These are phyloP conservation scores for Sisymbrium irio DNA, from an alignment of 345 rosid genomes.

Conservation along the genomic window DNA sequence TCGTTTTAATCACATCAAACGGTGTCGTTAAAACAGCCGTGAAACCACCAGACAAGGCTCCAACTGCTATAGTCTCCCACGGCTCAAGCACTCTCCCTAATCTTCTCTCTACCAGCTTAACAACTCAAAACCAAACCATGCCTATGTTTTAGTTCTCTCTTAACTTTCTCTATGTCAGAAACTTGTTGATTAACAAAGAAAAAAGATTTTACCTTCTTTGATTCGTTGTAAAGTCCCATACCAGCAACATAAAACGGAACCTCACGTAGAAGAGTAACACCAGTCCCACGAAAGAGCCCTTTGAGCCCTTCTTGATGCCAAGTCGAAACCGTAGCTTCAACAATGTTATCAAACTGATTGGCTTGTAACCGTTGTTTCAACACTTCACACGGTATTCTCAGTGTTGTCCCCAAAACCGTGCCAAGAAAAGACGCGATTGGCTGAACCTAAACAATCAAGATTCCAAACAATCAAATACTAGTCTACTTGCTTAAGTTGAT, in stretches of 20 bases:
- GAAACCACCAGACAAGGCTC: conserved; percentile 89
- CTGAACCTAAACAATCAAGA: conserved; percentile 56
- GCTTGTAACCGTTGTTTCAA: conserved; percentile 97
- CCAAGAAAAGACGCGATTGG: conserved; percentile 81
- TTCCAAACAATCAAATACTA: neutral
- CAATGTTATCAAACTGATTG: conserved; percentile 74
- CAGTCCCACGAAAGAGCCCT: conserved; percentile 92
- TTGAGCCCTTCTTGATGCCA: conserved; percentile 84
- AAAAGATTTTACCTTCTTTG: conserved; percentile 60
- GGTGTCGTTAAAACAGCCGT: conserved; percentile 85
- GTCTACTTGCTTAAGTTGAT: neutral
- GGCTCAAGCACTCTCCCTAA: conserved; percentile 78
- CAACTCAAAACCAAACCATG: neutral
- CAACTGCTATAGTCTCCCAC: conserved; percentile 80
- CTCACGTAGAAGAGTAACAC: conserved; percentile 87
- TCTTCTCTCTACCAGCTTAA: conserved; percentile 56
- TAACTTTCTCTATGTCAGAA: neutral
- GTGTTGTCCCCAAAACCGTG: conserved; percentile 80
- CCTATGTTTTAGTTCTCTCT: neutral
- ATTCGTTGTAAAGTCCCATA: conserved; percentile 76
- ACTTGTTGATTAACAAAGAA: neutral
- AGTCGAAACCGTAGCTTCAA: conserved; percentile 68
- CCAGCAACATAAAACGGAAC: conserved; percentile 97
- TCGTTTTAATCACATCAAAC: conserved; percentile 87
- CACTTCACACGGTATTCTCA: conserved; percentile 91